Percentiles rank a stretch among this genome's conserved stretches.
These are phyloP conservation scores for Cymbopogon citratus DNA, from an alignment of 176 grass and related monocot genomes.

Conservation along the genomic window DNA sequence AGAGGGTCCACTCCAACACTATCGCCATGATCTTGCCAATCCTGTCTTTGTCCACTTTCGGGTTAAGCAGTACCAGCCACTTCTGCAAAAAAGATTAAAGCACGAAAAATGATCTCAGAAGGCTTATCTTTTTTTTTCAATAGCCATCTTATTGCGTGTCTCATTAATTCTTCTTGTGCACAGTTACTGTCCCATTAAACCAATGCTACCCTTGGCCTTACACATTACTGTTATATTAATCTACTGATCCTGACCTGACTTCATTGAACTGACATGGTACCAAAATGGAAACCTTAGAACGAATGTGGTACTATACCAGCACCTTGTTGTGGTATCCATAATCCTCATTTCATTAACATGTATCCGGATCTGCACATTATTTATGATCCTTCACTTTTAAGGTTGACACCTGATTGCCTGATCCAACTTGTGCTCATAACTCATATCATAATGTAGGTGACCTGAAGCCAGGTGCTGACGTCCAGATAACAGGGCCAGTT, in stretches of 20 bases:
- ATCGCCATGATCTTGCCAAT: background rate
- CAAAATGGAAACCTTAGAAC: background rate
- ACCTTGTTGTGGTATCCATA: no score
- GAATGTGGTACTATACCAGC: no score
- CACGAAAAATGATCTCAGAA: background rate
- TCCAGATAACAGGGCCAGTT: slow-evolving; percentile 78
- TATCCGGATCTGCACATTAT: background rate
- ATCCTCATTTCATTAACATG: background rate
- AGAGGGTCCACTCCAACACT: background rate
- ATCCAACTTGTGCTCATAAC: background rate
- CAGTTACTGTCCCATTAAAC: background rate
- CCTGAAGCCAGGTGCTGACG: slow-evolving; percentile 66
- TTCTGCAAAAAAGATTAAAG: no score
- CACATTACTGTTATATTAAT: background rate
- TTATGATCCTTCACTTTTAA: background rate
- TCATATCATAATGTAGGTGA: slow-evolving; percentile 49
- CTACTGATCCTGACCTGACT: background rate
- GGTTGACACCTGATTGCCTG: background rate
- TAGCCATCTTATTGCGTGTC: background rate
- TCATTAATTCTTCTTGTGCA: background rate
- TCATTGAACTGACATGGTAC: background rate
- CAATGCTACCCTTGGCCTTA: background rate
- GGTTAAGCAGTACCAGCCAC: background rate
- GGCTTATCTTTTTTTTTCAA: background rate
- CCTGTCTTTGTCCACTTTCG: background rate